Percentiles rank a stretch among this genome's conserved stretches.
Evolutionary conservation across 495 filamentous ascomycete species (phyloP).

Genomic region (Tuber umbilicatum): DNA sequence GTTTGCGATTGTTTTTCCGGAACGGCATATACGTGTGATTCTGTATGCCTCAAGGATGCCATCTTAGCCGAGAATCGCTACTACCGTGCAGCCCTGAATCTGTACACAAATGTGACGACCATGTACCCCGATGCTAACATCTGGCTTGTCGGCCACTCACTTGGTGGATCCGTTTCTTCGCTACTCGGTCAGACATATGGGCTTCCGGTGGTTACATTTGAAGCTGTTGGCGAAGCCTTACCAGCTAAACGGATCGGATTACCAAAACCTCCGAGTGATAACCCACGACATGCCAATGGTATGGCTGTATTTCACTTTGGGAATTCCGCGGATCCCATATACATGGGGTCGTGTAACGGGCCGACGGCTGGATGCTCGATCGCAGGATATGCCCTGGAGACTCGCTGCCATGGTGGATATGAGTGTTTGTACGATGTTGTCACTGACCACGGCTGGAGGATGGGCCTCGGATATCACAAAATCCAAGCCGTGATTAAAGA

Average conservation of each 20-base stretch:
- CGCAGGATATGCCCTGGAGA: slow-evolving; percentile 91
- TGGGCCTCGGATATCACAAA: slow-evolving; percentile 75
- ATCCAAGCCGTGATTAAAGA: slow-evolving; percentile 78
- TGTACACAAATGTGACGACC: slow-evolving; percentile 85
- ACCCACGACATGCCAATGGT: slow-evolving; percentile 61
- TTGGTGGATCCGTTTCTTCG: slow-evolving; percentile 79
- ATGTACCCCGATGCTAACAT: slow-evolving; percentile 79
- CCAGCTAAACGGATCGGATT: slow-evolving; percentile 79
- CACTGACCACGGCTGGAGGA: slow-evolving; percentile 78
- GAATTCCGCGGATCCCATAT: slow-evolving; percentile 91
- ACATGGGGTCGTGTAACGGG: slow-evolving; percentile 87
- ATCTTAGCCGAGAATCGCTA: slow-evolving; percentile 79
- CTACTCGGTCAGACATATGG: slow-evolving; percentile 87
- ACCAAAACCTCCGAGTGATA: slow-evolving; percentile 71
- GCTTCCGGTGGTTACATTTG: slow-evolving; percentile 76
- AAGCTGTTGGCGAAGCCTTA: slow-evolving; percentile 83
- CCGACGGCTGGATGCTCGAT: slow-evolving; percentile 80
- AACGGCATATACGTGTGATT: slow-evolving; percentile 74
- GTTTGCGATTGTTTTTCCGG: slow-evolving; percentile 83
- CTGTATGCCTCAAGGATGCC: slow-evolving; percentile 72
- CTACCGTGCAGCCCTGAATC: slow-evolving; percentile 74
- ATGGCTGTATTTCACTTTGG: slow-evolving; percentile 73
- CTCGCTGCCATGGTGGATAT: slow-evolving; percentile 77
- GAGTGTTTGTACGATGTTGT: slow-evolving; percentile 91
- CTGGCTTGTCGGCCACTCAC: slow-evolving; percentile 83